Base-by-base conservation (phyloP, 164 flowering plant genomes). In the Magnolia officinalis region DNA sequence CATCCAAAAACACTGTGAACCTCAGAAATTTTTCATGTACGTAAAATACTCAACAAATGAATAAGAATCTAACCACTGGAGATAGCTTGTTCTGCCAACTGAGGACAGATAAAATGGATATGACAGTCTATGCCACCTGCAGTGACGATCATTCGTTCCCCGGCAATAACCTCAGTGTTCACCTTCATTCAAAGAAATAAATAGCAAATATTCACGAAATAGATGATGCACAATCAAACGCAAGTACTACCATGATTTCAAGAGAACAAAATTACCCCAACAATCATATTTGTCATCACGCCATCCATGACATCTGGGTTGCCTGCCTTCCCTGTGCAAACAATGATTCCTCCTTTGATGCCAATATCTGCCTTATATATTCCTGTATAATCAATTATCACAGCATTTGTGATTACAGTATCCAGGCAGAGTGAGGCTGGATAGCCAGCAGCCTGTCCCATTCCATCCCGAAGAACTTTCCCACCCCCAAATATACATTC, bases 401-500 rank as follows among this genome's bases (percentile, higher is more conserved):
- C 82, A 76, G 98, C 95, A 88, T 91, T 96, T 74, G 99, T 94
- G 71, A 96, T 89, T 63, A 96, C 97, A 66, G 94, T 88, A 78
- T 96, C 99, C 75, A 94, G 80, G 80, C 88, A 90, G 21, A 77
- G 81, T 72, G 78, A 75, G 21, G 88, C 71, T 70, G 78, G 63
- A 81, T 85, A 83, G 37, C 95, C 97, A 80, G 87, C 83, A 55
- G 92, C 87, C 87, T 92, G 98, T 21, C 99, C 99, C 98, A 92
- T 90, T 75, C 98, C 98, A 78, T 96, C 98, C 77, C 98, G 87
- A 74, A 96, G 69, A 76, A 94, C 99, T 87, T 96, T 96, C 75
- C 99, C 99, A 78, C 99, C 98, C 74, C 99, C 98, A 88, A 96
- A 96, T 29, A 92, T 89, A 82, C 97, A 90, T 83, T 96, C 99